phyloP scores from a whole-genome alignment of 208 protist species.

The Trypanosoma vivax region DNA sequence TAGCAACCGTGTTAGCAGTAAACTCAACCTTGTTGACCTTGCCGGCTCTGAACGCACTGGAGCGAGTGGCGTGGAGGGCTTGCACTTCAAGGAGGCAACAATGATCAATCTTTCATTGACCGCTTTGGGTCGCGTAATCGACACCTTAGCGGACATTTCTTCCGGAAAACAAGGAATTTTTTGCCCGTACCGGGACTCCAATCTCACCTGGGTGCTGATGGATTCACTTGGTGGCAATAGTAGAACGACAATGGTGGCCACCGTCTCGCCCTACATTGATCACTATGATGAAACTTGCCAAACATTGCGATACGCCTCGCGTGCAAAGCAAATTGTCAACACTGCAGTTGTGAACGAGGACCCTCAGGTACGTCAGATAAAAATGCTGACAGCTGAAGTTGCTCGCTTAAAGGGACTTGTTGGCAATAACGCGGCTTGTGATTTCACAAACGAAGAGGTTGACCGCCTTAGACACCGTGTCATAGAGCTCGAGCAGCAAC shows the following conservation, averaged over 20 bases:
- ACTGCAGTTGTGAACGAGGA: constrained; percentile 89
- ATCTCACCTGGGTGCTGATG: constrained; percentile 85
- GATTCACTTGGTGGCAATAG: constrained; percentile 86
- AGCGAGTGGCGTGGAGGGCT: constrained; percentile 49
- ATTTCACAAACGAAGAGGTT: constrained; percentile 9
- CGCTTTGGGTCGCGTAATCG: constrained; percentile 87
- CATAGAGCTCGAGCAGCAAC: constrained; percentile 12
- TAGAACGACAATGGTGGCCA: constrained; percentile 95
- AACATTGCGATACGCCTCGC: constrained; percentile 89
- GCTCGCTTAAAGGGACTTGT: constrained; percentile 51
- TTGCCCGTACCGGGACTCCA: constrained; percentile 87
- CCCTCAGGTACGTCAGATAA: constrained; percentile 76
- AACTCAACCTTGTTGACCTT: constrained; percentile 92
- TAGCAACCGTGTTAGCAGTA: constrained; percentile 47
- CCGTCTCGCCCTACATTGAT: constrained; percentile 74
- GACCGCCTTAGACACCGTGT: constrained; percentile 14
- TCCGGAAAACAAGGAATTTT: constrained; percentile 46
- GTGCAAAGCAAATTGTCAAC: constrained; percentile 90
- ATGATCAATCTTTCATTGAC: constrained; percentile 92
- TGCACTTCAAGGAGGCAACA: constrained; percentile 65
- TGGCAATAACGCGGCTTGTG: constrained; percentile 26
- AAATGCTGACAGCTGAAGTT: constrained; percentile 61
- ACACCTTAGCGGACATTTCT: constrained; percentile 68
- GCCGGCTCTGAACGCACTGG: constrained; percentile 87
- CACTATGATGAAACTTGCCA: constrained; percentile 90